phyloP scores from a whole-genome alignment of 2,329 filamentous ascomycete genomes.

The Aureobasidium sp. region DNA sequence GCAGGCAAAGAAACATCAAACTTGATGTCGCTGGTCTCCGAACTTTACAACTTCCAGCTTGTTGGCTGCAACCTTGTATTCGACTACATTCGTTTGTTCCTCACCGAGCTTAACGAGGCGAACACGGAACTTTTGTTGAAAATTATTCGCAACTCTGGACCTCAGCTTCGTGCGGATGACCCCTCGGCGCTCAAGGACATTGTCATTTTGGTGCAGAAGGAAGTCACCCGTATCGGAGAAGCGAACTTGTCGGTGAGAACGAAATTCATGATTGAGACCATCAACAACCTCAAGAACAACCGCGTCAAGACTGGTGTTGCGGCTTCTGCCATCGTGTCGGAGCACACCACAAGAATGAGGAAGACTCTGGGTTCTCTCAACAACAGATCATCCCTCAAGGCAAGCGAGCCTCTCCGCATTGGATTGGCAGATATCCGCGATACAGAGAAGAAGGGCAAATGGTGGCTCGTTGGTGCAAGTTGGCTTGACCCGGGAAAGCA shows the following conservation, averaged over 20 bases:
- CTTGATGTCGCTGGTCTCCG: constrained; percentile 69
- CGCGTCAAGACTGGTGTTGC: constrained; percentile 67
- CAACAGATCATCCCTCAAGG: constrained; percentile 54
- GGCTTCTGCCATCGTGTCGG: constrained; percentile 63
- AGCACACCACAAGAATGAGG: constrained; percentile 81
- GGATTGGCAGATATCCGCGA: constrained; percentile 73
- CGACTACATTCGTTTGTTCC: constrained; percentile 75
- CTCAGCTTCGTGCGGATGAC: constrained; percentile 79
- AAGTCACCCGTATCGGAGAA: constrained; percentile 58
- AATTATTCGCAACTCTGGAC: constrained; percentile 70
- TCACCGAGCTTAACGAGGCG: constrained; percentile 66
- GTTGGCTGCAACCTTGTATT: constrained; percentile 76
- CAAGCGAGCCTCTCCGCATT: constrained; percentile 72
- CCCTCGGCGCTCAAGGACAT: constrained; percentile 83
- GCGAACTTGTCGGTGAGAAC: constrained; percentile 73
- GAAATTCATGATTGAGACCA: constrained; percentile 95
- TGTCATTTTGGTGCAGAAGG: constrained; percentile 65
- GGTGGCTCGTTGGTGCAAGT: constrained; percentile 98
- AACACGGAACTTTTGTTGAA: constrained; percentile 84
- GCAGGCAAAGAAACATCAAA: constrained; percentile 60
- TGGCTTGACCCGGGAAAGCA: constrained; percentile 47
- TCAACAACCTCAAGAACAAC: constrained; percentile 91
- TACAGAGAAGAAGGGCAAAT: constrained; percentile 82
- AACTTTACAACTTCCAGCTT: constrained; percentile 88
- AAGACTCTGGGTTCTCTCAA: constrained; percentile 77